Percentiles rank a stretch among this genome's conserved stretches.
Conservation (phyloP, 805 yeast genomes). For the Lipomyces chichibuensis region DNA sequence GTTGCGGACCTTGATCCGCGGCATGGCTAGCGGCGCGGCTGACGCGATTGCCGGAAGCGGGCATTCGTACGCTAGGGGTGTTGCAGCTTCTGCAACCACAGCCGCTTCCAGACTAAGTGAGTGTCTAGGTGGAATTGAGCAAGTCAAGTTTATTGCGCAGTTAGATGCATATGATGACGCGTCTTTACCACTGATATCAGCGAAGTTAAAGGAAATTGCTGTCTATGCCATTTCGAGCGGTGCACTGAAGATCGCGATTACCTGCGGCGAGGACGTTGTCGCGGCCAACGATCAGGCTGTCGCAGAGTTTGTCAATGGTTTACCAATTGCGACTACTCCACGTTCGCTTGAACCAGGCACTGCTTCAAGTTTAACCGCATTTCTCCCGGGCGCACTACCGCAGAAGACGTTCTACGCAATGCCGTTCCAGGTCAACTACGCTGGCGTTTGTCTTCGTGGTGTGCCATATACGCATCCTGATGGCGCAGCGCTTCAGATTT, state of each 20-base stretch:
- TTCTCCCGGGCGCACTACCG: conserved; percentile 10
- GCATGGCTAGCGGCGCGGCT: conserved; percentile 73
- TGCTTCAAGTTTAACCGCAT: conserved; percentile 26
- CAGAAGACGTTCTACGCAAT: conserved; percentile 59
- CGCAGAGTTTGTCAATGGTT: conserved; percentile 11
- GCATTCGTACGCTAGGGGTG: conserved; percentile 75
- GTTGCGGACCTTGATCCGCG: conserved; percentile 70
- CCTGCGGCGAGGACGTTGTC: conserved; percentile 55
- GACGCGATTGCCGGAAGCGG: conserved; percentile 85
- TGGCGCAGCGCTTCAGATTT: conserved; percentile 81
- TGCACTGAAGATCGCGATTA: conserved; percentile 55
- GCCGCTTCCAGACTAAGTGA: conserved; percentile 65
- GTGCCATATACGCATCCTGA: conserved; percentile 69
- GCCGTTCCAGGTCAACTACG: conserved; percentile 87
- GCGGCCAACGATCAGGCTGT: conserved; percentile 20
- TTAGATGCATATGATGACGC: conserved; percentile 58
- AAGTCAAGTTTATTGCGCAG: conserved; percentile 68
- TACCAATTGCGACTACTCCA: conserved; percentile 19
- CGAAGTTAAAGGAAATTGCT: conserved; percentile 53
- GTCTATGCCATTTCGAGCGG: conserved; percentile 29
- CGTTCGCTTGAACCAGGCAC: conserved; percentile 25
- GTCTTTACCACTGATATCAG: conserved; percentile 59
- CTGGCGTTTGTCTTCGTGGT: conserved; percentile 69
- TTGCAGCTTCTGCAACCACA: conserved; percentile 66
- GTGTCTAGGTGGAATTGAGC: conserved; percentile 71